Conservation (phyloP, 495 filamentous ascomycete species). For the Penicillium desertorum region DNA sequence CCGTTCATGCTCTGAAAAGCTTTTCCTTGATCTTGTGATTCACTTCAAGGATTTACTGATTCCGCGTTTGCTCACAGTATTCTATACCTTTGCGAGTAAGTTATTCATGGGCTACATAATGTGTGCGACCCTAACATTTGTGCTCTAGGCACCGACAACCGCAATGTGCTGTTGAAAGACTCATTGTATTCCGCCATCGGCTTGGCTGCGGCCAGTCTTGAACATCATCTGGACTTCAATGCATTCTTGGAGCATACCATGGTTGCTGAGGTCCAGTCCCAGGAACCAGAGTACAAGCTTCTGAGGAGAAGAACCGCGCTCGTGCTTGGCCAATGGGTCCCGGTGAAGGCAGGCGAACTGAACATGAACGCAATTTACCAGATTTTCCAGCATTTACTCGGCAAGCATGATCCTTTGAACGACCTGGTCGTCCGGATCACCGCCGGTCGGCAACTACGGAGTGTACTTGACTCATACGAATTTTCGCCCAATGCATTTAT, state of each 20-base stretch:
- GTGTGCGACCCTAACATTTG: conserved; percentile 2
- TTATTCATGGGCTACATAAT: conserved; percentile 4
- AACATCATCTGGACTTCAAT: conserved; percentile 75
- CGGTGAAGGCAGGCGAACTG: conserved; percentile 63
- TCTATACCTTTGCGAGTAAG: conserved; percentile 67
- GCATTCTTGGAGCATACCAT: conserved; percentile 70
- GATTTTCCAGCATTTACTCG: conserved; percentile 85
- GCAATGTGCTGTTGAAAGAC: conserved; percentile 81
- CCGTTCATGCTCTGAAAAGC: conserved; percentile 84
- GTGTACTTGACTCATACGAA: conserved; percentile 78
- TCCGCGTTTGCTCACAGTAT: conserved; percentile 74
- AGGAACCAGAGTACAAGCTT: conserved; percentile 75
- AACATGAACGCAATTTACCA: conserved; percentile 76
- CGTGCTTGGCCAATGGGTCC: conserved; percentile 84
- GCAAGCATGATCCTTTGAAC: conserved; percentile 72
- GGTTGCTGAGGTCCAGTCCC: conserved; percentile 73
- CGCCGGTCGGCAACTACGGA: conserved; percentile 78
- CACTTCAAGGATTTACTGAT: conserved; percentile 79
- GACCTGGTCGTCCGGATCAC: conserved; percentile 92
- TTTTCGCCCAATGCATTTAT: conserved; percentile 68
- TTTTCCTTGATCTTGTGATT: conserved; percentile 87
- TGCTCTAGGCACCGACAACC: conserved; percentile 50
- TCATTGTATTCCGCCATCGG: conserved; percentile 92
- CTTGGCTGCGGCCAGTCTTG: conserved; percentile 73
- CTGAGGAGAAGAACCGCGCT: conserved; percentile 87